Conservation (phyloP, 345 rosid genomes). For the Eucalyptus tenuipes region DNA sequence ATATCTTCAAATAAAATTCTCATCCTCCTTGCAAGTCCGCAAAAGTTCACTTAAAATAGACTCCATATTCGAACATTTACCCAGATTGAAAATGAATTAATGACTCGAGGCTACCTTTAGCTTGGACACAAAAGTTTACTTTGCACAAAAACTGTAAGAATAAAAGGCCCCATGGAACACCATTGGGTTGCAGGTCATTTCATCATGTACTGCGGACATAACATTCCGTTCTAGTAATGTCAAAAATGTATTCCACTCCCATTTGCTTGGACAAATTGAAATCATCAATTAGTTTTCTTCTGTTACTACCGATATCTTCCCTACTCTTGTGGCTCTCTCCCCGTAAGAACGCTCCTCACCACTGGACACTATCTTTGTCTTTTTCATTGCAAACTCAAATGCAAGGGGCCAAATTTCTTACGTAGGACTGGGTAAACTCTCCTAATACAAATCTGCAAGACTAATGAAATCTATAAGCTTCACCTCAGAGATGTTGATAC, state of each 20-base stretch:
- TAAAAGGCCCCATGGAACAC: background rate
- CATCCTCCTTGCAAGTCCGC: background rate
- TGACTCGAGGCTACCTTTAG: background rate
- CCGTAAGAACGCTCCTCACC: background rate
- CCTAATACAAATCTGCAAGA: background rate
- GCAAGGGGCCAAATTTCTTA: background rate
- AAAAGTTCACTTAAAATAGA: background rate
- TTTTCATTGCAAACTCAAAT: background rate
- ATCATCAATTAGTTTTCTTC: background rate
- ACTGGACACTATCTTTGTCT: background rate
- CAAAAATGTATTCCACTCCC: background rate
- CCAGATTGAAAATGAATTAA: background rate
- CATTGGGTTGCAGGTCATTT: background rate
- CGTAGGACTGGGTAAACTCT: background rate
- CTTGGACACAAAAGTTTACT: background rate
- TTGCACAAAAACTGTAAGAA: background rate
- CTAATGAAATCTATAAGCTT: background rate
- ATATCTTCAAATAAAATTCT: too few relatives aligned
- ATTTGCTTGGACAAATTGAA: background rate
- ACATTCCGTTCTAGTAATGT: background rate
- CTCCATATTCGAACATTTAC: background rate
- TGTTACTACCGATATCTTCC: background rate
- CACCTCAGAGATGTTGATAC: background rate
- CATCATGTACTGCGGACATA: background rate
- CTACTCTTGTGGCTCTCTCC: background rate